A percentile compares a stretch with the other conserved stretches of the same genome.
Evolutionary conservation across 805 yeast species (phyloP).

Genomic region (Candida xyloterini): DNA sequence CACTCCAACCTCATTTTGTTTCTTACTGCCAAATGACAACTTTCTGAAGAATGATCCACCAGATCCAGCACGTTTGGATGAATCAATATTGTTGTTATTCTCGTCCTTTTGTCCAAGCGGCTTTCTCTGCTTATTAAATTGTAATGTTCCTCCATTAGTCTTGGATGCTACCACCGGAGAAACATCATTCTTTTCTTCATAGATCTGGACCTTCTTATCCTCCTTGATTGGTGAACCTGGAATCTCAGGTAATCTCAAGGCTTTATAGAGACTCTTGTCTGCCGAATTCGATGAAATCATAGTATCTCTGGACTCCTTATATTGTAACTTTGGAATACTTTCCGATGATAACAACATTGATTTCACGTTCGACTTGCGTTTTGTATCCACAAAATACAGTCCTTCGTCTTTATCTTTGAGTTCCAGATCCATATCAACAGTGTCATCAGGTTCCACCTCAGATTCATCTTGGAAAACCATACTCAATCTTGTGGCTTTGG

Average conservation of each 20-base stretch:
- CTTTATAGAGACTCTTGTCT: slow-evolving; percentile 41
- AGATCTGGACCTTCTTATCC: slow-evolving; percentile 22
- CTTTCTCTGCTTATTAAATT: slow-evolving; percentile 22
- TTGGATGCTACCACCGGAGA: slow-evolving; percentile 14
- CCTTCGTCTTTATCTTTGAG: slow-evolving; percentile 23
- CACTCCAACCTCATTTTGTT: slow-evolving; percentile 14
- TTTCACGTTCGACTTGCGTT: slow-evolving; percentile 24
- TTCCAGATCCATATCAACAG: slow-evolving; percentile 25
- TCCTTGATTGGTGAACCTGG: slow-evolving; percentile 38
- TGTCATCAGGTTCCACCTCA: slow-evolving; percentile 16
- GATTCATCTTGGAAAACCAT: slow-evolving; percentile 26
- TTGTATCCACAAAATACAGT: slow-evolving; percentile 34
- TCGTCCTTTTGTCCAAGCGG: slow-evolving; percentile 26
- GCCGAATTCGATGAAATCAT: slow-evolving; percentile 39
- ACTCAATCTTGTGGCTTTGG: slow-evolving; percentile 28
- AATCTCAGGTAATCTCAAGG: slow-evolving; percentile 47
- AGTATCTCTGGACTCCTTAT: slow-evolving; percentile 38
- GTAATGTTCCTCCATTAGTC: slow-evolving; percentile 12
- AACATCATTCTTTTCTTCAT: slow-evolving; percentile 15
- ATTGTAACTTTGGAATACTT: slow-evolving; percentile 21
- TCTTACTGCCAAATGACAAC: slow-evolving; percentile 48
- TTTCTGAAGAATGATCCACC: slow-evolving; percentile 41
- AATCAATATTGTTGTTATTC: slow-evolving; percentile 13
- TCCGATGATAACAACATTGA: slow-evolving; percentile 26
- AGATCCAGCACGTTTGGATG: slow-evolving; percentile 18